phyloP scores from a whole-genome alignment of 176 grass and related monocot species.

The Avena sativa region DNA sequence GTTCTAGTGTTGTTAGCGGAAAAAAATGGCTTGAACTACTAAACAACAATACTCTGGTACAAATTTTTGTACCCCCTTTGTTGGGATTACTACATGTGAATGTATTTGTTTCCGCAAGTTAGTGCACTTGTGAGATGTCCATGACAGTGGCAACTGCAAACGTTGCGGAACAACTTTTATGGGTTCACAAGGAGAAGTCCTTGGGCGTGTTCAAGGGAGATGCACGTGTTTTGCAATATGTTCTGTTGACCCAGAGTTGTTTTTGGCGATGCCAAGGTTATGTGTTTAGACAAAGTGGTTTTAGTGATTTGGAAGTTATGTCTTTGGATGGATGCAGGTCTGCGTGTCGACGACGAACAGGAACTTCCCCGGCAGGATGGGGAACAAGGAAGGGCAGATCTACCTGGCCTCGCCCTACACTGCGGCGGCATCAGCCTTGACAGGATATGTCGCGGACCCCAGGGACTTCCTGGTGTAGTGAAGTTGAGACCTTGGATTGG shows the following conservation, averaged over 20 bases:
- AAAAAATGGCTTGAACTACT: background rate
- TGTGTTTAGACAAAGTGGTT: background rate
- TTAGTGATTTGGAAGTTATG: constrained; percentile 8
- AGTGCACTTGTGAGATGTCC: background rate
- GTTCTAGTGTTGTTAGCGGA: background rate
- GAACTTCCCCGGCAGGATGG: constrained; percentile 98
- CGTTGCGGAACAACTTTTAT: background rate
- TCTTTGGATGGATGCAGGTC: constrained; percentile 56
- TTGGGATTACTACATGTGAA: background rate
- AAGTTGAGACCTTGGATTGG: background rate
- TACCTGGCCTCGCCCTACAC: constrained; percentile 94
- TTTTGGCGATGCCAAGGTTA: background rate
- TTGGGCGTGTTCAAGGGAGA: no score
- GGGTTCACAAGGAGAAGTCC: no score
- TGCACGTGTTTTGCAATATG: background rate
- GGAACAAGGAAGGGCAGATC: constrained; percentile 94
- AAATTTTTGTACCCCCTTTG: background rate
- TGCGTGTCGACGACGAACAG: constrained; percentile 96
- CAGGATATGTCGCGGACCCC: constrained; percentile 87
- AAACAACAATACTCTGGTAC: background rate
- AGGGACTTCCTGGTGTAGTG: constrained; percentile 68
- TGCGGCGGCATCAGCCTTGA: constrained; percentile 74
- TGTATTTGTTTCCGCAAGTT: background rate
- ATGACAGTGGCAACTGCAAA: background rate
- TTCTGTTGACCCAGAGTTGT: background rate